Evolutionary conservation across 129 eudicot species (phyloP).

Genomic region (Centrapalus pauciflorus): DNA sequence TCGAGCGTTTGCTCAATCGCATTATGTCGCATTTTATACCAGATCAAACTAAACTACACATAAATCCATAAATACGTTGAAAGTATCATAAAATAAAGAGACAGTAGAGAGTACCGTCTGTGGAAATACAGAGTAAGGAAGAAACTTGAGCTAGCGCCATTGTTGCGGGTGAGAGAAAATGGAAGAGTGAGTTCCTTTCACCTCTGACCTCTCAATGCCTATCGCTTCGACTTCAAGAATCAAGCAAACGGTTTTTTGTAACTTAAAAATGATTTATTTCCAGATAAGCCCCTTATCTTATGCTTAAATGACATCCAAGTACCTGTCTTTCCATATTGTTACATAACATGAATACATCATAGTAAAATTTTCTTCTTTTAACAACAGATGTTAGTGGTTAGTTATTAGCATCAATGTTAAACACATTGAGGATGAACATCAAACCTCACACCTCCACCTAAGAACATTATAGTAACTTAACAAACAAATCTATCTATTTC

Average conservation of each 20-base stretch:
- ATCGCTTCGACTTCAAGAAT: conserved; percentile 8
- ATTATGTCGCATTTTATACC: background rate
- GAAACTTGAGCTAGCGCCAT: conserved; percentile 60
- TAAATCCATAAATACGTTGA: background rate
- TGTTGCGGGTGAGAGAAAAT: conserved; percentile 6
- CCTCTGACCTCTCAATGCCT: conserved; percentile 43
- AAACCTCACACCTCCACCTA: too few relatives aligned
- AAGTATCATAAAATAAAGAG: background rate
- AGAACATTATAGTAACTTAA: too few relatives aligned
- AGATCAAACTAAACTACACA: background rate
- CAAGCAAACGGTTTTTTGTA: background rate
- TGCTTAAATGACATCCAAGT: background rate
- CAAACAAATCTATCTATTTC: too few relatives aligned
- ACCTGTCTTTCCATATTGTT: background rate
- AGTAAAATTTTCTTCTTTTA: too few relatives aligned
- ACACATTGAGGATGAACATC: too few relatives aligned
- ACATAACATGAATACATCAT: background rate
- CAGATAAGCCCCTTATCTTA: conserved; percentile 7
- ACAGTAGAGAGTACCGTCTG: conserved; percentile 35
- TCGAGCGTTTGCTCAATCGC: conserved; percentile 7
- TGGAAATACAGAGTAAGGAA: conserved; percentile 42
- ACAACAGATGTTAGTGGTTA: too few relatives aligned
- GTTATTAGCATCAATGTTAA: too few relatives aligned
- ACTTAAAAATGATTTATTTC: background rate
- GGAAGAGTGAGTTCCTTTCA: conserved; percentile 15